Evolutionary conservation across 2,329 filamentous ascomycete species (phyloP).

Genomic region (Claviceps sp.): DNA sequence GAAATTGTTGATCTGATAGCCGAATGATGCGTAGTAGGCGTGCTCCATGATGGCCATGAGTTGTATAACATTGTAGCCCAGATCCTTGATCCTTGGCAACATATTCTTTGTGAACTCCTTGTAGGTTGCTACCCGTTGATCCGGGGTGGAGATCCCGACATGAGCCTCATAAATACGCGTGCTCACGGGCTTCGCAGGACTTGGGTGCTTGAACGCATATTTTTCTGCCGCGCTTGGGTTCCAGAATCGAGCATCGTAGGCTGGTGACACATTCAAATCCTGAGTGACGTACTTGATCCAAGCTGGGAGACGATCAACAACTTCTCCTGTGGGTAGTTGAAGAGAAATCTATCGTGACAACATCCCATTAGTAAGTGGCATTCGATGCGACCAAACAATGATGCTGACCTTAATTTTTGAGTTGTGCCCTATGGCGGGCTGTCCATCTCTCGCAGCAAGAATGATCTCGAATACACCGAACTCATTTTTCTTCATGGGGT

Average conservation of each 20-base stretch:
- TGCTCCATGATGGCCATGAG: conserved; percentile 99
- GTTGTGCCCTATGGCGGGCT: conserved; percentile 75
- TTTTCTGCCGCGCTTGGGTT: conserved; percentile 66
- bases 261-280: conserved; percentile 75
- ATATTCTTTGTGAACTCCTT: conserved; percentile 93
- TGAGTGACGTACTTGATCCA: conserved; percentile 98
- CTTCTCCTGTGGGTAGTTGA: conserved; percentile 62
- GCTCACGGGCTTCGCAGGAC: conserved; percentile 72
- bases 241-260: conserved; percentile 95
- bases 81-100: conserved; percentile 74
- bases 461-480: conserved; percentile 81
- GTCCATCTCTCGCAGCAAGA: conserved; percentile 58
- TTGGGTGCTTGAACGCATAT: conserved; percentile 73
- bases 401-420: conserved; percentile 79
- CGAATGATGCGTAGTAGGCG: conserved; percentile 97
- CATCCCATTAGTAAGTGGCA: background rate
- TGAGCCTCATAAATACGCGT: conserved; percentile 97
- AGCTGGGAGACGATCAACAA: conserved; percentile 76
- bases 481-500: conserved; percentile 74
- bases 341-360: conserved; percentile 55
- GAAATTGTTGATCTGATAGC: conserved; percentile 98
- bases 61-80: conserved; percentile 96
- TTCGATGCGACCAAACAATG: background rate
- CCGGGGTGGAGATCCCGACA: conserved; percentile 89
- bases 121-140: conserved; percentile 80